phyloP scores from a whole-genome alignment of 139 green algal species.

The Spirogloea muscicola region DNA sequence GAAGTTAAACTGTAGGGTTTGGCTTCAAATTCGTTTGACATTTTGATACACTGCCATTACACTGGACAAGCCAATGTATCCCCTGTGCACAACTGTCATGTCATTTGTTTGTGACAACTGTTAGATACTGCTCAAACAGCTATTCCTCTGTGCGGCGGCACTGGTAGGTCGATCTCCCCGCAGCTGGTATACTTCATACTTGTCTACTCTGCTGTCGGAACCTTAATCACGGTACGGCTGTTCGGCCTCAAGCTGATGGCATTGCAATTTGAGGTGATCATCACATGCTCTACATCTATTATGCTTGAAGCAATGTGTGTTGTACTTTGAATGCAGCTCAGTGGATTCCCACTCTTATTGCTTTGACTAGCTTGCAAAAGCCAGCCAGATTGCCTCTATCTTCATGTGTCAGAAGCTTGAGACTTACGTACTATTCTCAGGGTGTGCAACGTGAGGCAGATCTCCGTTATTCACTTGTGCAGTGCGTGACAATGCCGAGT shows the following conservation, averaged over 20 bases:
- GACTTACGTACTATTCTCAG: slow-evolving; percentile 12
- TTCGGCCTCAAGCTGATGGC: slow-evolving; percentile 76
- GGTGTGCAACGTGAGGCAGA: slow-evolving; percentile 71
- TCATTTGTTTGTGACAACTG: not conserved
- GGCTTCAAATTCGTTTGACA: no score
- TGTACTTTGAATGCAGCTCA: no score
- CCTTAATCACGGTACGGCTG: slow-evolving; percentile 64
- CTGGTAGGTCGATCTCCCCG: slow-evolving; percentile 37
- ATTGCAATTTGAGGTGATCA: slow-evolving; percentile 57
- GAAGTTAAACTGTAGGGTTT: slow-evolving; percentile 1
- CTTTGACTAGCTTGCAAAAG: not conserved
- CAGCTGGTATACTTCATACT: slow-evolving; percentile 74
- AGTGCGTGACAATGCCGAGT: slow-evolving; percentile 74
- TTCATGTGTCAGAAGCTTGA: not conserved
- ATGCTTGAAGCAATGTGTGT: no score
- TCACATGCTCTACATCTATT: not conserved
- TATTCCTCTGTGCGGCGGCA: not conserved
- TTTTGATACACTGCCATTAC: no score
- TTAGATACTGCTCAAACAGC: not conserved
- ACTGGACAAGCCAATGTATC: no score
- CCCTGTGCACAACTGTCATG: not conserved
- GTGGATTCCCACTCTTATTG: not conserved
- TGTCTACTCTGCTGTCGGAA: slow-evolving; percentile 73
- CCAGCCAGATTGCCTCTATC: not conserved
- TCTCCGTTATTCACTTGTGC: slow-evolving; percentile 79